phyloP scores from a whole-genome alignment of 257 asterid species.

The Capsicum pubescens region DNA sequence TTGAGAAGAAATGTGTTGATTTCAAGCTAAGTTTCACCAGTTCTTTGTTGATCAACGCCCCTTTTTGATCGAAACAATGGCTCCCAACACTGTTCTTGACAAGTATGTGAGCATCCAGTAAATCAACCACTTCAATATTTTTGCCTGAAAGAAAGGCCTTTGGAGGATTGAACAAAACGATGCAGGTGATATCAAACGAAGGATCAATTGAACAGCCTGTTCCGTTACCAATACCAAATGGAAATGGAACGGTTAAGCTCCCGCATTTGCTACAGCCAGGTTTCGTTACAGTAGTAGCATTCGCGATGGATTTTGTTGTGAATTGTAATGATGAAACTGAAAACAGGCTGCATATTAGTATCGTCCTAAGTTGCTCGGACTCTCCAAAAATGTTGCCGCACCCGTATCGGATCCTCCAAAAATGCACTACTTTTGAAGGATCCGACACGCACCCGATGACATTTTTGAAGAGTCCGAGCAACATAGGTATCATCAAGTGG shows the following conservation, averaged over 20 bases:
- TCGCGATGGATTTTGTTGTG: background rate
- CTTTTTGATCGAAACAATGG: background rate
- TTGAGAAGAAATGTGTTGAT: background rate
- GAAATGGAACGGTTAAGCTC: conserved; percentile 6
- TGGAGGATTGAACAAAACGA: background rate
- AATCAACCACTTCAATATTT: background rate
- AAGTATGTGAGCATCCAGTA: background rate
- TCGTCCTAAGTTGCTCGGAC: too few species aligned
- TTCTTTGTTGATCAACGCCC: background rate
- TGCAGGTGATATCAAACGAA: background rate
- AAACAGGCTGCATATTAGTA: background rate
- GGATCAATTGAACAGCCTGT: background rate
- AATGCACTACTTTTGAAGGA: too few species aligned
- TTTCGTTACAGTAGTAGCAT: background rate
- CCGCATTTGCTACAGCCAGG: conserved; percentile 21
- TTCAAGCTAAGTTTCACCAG: background rate
- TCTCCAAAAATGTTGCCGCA: too few species aligned
- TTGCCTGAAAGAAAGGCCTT: conserved; percentile 10
- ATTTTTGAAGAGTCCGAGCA: too few species aligned
- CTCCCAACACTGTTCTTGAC: background rate
- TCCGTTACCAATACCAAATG: conserved; percentile 20
- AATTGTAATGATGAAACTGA: background rate
- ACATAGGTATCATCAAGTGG: background rate
- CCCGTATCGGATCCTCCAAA: too few species aligned
- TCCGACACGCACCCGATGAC: too few species aligned